phyloP scores from a whole-genome alignment of 2,329 filamentous ascomycete genomes.

The Sporothrix luriei region DNA sequence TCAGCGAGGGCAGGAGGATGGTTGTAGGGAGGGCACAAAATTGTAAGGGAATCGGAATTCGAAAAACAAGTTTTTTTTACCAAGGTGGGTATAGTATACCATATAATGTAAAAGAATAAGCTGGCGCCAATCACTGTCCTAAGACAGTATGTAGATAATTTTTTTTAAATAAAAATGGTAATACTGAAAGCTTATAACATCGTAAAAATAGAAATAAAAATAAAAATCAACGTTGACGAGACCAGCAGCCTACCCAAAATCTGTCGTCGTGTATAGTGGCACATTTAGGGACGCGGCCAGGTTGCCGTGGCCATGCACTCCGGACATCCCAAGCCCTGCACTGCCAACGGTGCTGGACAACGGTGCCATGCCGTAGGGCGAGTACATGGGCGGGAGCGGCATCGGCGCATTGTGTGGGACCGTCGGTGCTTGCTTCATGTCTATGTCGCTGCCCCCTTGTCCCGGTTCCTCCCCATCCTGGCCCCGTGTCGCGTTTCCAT shows the following conservation, averaged over 20 bases:
- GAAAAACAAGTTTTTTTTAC: too few relatives aligned
- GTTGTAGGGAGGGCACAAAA: too few relatives aligned
- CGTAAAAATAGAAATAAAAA: not conserved
- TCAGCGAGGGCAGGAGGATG: too few relatives aligned
- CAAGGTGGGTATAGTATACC: too few relatives aligned
- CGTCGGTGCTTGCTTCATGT: not conserved
- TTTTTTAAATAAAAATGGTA: not conserved
- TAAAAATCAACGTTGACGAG: not conserved
- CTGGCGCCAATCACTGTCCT: not conserved
- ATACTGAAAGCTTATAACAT: not conserved
- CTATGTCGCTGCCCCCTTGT: not conserved
- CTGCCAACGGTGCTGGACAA: not conserved
- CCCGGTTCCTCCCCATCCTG: not conserved
- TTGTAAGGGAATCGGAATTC: too few relatives aligned
- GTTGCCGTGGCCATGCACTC: not conserved
- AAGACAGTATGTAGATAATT: not conserved
- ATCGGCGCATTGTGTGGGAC: not conserved
- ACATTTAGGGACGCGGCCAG: constrained; percentile 5
- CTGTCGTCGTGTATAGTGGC: constrained; percentile 24
- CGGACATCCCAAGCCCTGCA: not conserved
- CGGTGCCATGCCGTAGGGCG: constrained; percentile 7
- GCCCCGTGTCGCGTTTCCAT: not conserved
- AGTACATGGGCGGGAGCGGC: constrained; percentile 16
- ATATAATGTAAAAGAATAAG: not conserved
- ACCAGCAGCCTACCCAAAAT: not conserved